Conservation (phyloP, 306 rosid genomes). For the Fragaria vesca region DNA sequence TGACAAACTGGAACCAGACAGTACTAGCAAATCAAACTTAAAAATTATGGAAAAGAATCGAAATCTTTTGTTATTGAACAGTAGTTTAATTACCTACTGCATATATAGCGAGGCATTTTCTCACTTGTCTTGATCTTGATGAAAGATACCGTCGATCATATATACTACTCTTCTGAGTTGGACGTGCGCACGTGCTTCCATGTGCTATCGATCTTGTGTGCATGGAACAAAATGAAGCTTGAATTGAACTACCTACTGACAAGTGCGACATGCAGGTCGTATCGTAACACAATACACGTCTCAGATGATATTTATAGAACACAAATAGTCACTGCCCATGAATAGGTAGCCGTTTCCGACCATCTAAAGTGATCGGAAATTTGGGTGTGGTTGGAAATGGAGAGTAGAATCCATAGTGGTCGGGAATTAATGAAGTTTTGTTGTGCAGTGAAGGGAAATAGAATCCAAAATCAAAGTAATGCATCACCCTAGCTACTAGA, state of each 20-base stretch:
- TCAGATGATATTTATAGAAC: background rate
- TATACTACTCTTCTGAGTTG: background rate
- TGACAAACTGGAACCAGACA: background rate
- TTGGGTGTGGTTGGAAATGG: background rate
- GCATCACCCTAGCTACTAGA: background rate
- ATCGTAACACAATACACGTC: background rate
- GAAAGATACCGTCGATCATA: background rate
- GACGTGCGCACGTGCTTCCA: background rate
- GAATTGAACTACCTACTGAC: background rate
- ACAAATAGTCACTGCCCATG: background rate
- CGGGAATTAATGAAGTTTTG: background rate
- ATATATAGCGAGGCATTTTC: background rate
- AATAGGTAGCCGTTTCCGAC: background rate
- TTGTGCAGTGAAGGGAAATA: background rate
- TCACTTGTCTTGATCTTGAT: background rate
- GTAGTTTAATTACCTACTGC: background rate
- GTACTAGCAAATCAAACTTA: background rate
- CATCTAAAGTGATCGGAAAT: background rate
- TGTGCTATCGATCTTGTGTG: background rate
- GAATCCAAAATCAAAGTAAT: no score
- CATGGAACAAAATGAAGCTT: background rate
- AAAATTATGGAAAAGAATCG: background rate
- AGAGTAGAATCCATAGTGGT: background rate
- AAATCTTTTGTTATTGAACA: background rate
- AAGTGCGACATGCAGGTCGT: background rate